Percentiles rank a stretch among this genome's conserved stretches.
Conservation (phyloP, 148 eudicot species). For the Vaccinium corymbosum region DNA sequence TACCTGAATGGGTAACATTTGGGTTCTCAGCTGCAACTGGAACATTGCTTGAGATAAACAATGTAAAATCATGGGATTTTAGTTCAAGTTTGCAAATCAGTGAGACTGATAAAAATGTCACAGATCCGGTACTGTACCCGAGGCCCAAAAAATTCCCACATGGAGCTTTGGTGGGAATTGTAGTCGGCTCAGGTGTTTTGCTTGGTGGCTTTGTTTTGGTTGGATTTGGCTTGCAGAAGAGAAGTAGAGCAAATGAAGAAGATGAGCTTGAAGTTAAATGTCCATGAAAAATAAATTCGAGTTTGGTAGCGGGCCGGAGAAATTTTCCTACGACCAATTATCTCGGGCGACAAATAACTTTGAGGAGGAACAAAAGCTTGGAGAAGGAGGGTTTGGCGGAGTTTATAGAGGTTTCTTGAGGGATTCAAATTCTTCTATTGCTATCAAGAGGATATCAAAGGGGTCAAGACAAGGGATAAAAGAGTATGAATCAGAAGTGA, state of each 20-base stretch:
- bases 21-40: slow-evolving; percentile 37
- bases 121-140: too few relatives aligned
- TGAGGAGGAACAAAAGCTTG: not conserved
- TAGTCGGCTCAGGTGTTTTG: slow-evolving; percentile 8
- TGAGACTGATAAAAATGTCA: not conserved
- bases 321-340: slow-evolving; percentile 22
- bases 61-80: slow-evolving; percentile 28
- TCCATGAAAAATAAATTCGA: slow-evolving; percentile 12
- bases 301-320: slow-evolving; percentile 29
- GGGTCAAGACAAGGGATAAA: slow-evolving; percentile 6
- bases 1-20: slow-evolving; percentile 24
- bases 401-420: not conserved
- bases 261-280: not conserved
- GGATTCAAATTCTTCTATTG: slow-evolving; percentile 7
- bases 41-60: not conserved
- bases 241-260: not conserved
- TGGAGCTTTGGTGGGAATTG: slow-evolving; percentile 1
- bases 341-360: not conserved
- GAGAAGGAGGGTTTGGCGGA: not conserved
- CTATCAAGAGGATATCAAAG: slow-evolving; percentile 21
- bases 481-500: not conserved
- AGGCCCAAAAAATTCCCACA: too few relatives aligned
- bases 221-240: slow-evolving; percentile 3
- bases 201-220: not conserved
- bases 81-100: slow-evolving; percentile 7